Evolutionary conservation across 2,329 filamentous ascomycete genomes (phyloP), one percentile per base, ranked within the genome.

Genomic region (Ophiostoma tasmaniense): DNA sequence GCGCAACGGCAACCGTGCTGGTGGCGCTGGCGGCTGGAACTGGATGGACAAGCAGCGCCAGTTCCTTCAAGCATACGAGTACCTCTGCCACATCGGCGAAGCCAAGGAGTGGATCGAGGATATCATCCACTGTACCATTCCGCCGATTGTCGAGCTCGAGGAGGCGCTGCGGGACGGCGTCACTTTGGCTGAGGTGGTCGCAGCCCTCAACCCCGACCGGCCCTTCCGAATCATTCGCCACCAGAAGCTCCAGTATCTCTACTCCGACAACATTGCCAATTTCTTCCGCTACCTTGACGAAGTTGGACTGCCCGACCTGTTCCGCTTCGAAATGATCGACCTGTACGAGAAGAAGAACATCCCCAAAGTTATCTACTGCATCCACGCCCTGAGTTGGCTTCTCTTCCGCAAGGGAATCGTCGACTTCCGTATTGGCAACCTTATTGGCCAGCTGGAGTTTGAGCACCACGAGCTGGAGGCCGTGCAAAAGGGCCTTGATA

Each of bases 41-140:
- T 99, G 95, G 95, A 99, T 99, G 94, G 95, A 99, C 78, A 95
- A 96, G 77, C 94, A 99, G 77, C 87, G 95, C 33, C 94, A 98
- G 77, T 98, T 97, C 75, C 81, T 99, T 67, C 92, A 96, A 78
- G 95, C 95, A 7, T 99, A 99, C 76, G 95, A 99, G 78, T 99
- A 99, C 77, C 89, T 99, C 50, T 99, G 95, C 77, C 95, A 99
- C 76, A 98, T 99, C 73, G 95, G 95, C 77, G 95, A 99, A 81
- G 95, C 95, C 28, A 98, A 98, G 77, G 94, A 98, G 79, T 99
- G 95, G 95, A 97, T 99, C 73, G 95, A 99, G 71, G 83, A 96
- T 76, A 87, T 97, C 70, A 92, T 95, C 69, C 87, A 94, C 71
- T 88, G 90, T 73, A 83, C 90, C 67, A 92, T 99, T 50, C 93